These are phyloP conservation scores for Fusarium pilosicola DNA, from an alignment of 2,329 filamentous ascomycete species.

Conservation along the genomic window DNA sequence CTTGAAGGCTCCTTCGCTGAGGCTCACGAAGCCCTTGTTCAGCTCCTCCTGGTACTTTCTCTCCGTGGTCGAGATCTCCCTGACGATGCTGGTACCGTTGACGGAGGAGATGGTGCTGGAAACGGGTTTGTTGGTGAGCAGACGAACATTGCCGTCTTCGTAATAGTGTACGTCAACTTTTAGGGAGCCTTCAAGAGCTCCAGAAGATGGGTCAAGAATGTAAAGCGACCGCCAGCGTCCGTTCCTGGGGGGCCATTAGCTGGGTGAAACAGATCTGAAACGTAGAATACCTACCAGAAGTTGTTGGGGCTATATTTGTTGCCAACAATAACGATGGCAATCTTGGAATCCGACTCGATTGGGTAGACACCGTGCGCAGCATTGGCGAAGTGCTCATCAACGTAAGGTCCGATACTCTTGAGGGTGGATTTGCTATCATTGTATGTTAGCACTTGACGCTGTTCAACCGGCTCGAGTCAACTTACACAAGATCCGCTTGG, in stretches of 20 bases:
- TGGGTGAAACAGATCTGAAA: not conserved
- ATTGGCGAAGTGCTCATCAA: conserved; percentile 87
- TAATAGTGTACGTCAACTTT: conserved; percentile 99
- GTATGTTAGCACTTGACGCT: conserved; percentile 33
- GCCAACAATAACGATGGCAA: conserved; percentile 86
- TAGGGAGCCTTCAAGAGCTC: conserved; percentile 78
- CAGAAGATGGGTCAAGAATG: conserved; percentile 76
- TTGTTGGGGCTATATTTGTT: conserved; percentile 99
- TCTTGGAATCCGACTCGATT: conserved; percentile 75
- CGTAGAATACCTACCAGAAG: conserved; percentile 76
- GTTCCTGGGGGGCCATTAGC: conserved; percentile 69
- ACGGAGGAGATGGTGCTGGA: conserved; percentile 68
- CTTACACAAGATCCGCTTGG: conserved; percentile 83
- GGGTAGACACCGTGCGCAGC: conserved; percentile 86
- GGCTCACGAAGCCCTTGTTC: conserved; percentile 85
- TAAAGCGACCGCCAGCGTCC: conserved; percentile 95
- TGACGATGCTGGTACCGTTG: conserved; percentile 75
- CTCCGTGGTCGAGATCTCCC: conserved; percentile 81
- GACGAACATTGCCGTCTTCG: conserved; percentile 96
- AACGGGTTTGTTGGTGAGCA: conserved; percentile 86
- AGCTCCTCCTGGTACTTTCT: conserved; percentile 96
- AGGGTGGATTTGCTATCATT: conserved; percentile 78
- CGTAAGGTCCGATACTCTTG: conserved; percentile 79
- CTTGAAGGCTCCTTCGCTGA: conserved; percentile 97
- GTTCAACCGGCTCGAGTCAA: not conserved